Conservation (phyloP, 257 asterid species). For the Agastache rugosa region DNA sequence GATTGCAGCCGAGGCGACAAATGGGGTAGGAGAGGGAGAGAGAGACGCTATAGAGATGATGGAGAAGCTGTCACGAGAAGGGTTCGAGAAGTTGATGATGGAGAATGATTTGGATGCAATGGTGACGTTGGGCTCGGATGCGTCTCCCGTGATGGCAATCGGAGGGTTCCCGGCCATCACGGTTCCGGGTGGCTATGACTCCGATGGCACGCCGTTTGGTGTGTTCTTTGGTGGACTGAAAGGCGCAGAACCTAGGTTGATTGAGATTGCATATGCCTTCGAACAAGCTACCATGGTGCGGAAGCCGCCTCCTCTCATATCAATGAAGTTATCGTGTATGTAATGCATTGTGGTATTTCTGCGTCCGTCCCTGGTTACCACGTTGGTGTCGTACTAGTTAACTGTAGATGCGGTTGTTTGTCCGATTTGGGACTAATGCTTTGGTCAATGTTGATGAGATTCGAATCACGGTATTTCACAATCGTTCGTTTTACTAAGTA, state of each 20-base stretch:
- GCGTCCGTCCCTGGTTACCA: not conserved
- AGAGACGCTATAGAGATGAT: slow-evolving; percentile 46
- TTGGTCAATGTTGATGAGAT: no score
- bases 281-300: slow-evolving; percentile 68
- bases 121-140: slow-evolving; percentile 52
- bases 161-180: slow-evolving; percentile 75
- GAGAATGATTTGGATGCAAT: slow-evolving; percentile 62
- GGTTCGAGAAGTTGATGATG: slow-evolving; percentile 61
- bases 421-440: not conserved
- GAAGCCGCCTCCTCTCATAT: slow-evolving; percentile 54
- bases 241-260: slow-evolving; percentile 64
- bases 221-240: slow-evolving; percentile 66
- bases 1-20: slow-evolving; percentile 56
- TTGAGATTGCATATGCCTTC: slow-evolving; percentile 66
- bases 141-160: slow-evolving; percentile 56
- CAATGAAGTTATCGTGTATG: slow-evolving; percentile 23
- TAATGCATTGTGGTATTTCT: not conserved
- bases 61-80: slow-evolving; percentile 52
- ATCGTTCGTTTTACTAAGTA: not conserved
- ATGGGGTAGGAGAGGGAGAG: slow-evolving; percentile 58
- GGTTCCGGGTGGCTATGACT: slow-evolving; percentile 66
- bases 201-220: slow-evolving; percentile 68
- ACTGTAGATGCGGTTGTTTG: no score
- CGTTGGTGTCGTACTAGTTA: not conserved
- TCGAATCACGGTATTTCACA: no score